These are phyloP conservation scores for Xylariaceae sp. DNA, from an alignment of 2,329 filamentous ascomycete genomes.

Conservation along the genomic window DNA sequence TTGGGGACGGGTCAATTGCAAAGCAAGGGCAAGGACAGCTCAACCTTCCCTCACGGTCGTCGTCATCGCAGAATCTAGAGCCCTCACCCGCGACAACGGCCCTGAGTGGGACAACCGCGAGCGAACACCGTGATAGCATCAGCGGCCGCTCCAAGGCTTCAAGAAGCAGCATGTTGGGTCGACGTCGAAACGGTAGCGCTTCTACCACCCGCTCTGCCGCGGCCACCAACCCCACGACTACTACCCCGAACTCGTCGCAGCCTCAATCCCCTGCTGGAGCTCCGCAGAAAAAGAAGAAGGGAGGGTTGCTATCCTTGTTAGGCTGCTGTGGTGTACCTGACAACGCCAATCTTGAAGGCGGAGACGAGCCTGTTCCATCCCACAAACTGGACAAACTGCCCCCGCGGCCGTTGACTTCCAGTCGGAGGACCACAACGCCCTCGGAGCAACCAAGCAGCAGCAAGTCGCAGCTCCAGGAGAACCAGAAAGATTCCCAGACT, in stretches of 20 bases:
- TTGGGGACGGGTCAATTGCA: conserved; percentile 22
- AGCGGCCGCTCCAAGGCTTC: conserved; percentile 64
- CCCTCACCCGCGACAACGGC: conserved; percentile 58
- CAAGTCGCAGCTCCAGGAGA: conserved; percentile 47
- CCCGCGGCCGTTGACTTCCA: conserved; percentile 52
- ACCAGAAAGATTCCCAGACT: conserved; percentile 39
- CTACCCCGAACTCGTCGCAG: conserved; percentile 48
- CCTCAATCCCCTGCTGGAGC: conserved; percentile 50
- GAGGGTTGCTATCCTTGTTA: conserved; percentile 58
- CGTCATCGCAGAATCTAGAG: conserved; percentile 60
- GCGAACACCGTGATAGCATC: conserved; percentile 60
- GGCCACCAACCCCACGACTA: conserved; percentile 51
- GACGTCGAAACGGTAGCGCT: conserved; percentile 64
- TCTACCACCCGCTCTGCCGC: conserved; percentile 62
- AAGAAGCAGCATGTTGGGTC: conserved; percentile 61
- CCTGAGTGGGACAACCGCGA: conserved; percentile 58
- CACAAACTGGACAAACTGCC: conserved; percentile 59
- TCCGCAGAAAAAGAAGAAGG: conserved; percentile 51
- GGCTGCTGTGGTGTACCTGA: conserved; percentile 67
- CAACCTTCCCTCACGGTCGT: conserved; percentile 56
- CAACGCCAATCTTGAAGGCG: conserved; percentile 53
- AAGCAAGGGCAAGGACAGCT: conserved; percentile 47
- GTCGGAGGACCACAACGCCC: conserved; percentile 51
- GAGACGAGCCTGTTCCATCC: conserved; percentile 50
- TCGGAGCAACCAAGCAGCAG: conserved; percentile 47